A percentile compares a stretch with the other conserved stretches of the same genome.
Conservation (phyloP, 768 basidiomycete species). For the Rhizopogon salebrosus region DNA sequence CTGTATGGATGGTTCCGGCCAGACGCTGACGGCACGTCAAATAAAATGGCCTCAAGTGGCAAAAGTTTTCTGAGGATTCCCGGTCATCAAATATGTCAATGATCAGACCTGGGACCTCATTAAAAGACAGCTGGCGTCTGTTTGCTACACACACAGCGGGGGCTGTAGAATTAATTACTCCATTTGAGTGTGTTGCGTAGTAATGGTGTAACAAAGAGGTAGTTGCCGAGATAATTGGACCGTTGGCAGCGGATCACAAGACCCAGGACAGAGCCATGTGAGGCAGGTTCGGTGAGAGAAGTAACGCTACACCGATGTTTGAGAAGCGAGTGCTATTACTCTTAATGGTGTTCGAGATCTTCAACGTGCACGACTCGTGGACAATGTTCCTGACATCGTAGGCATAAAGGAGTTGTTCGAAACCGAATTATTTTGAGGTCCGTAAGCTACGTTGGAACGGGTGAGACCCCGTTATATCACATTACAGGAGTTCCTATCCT, state of each 20-base stretch:
- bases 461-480: constrained; percentile 23
- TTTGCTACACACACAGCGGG: constrained; percentile 1
- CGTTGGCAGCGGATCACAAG: constrained; percentile 18
- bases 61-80: neutral
- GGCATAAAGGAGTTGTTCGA: constrained; percentile 8
- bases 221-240: constrained; percentile 11
- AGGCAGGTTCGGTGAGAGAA: neutral
- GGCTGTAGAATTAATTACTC: constrained; percentile 2
- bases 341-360: constrained; percentile 12
- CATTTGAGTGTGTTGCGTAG: neutral
- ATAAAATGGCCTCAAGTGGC: neutral
- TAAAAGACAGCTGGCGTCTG: neutral
- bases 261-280: constrained; percentile 4
- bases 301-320: constrained; percentile 17
- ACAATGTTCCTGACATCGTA: constrained; percentile 16
- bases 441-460: constrained; percentile 19
- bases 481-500: neutral
- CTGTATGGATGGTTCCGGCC: neutral
- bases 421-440: constrained; percentile 6
- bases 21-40: neutral
- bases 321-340: constrained; percentile 22
- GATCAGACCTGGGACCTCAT: neutral
- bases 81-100: neutral
- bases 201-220: neutral
- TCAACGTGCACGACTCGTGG: constrained; percentile 3